Percentiles rank a stretch among this genome's conserved stretches.
Conservation (phyloP, 768 basidiomycete genomes). For the Mycena amicta region DNA sequence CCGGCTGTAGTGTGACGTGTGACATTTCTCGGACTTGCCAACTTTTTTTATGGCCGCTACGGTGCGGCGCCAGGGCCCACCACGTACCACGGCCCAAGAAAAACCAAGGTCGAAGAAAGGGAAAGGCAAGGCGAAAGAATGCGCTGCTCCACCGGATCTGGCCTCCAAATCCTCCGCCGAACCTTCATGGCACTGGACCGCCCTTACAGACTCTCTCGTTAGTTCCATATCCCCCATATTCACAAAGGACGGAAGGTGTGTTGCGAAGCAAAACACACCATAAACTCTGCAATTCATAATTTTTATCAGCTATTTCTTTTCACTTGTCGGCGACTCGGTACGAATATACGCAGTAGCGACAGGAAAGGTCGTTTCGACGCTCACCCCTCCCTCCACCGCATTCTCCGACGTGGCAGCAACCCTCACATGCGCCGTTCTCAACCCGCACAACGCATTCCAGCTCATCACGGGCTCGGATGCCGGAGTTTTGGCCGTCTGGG, state of each 20-base stretch:
- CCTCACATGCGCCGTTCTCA: conserved; percentile 76
- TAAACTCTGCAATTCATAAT: conserved; percentile 18
- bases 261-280: conserved; percentile 8
- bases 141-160: conserved; percentile 27
- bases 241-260: conserved; percentile 85
- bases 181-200: conserved; percentile 65
- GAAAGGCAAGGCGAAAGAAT: conserved; percentile 50
- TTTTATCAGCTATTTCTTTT: conserved; percentile 79
- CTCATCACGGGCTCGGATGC: conserved; percentile 83
- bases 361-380: conserved; percentile 79
- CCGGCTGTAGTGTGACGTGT: neutral
- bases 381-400: conserved; percentile 54
- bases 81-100: conserved; percentile 21
- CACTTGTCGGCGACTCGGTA: conserved; percentile 76
- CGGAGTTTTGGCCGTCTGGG: conserved; percentile 90
- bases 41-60: conserved; percentile 1
- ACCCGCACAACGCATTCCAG: conserved; percentile 87
- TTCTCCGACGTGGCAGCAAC: conserved; percentile 40
- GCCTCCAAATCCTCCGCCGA: conserved; percentile 24
- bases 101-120: conserved; percentile 41
- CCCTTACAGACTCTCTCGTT: conserved; percentile 67
- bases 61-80: conserved; percentile 11
- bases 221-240: conserved; percentile 75
- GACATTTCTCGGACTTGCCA: neutral
- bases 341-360: conserved; percentile 83